A percentile compares a stretch with the other conserved stretches of the same genome.
These are phyloP conservation scores for Pyracantha coccinea DNA, from an alignment of 331 rosid genomes.

Conservation along the genomic window DNA sequence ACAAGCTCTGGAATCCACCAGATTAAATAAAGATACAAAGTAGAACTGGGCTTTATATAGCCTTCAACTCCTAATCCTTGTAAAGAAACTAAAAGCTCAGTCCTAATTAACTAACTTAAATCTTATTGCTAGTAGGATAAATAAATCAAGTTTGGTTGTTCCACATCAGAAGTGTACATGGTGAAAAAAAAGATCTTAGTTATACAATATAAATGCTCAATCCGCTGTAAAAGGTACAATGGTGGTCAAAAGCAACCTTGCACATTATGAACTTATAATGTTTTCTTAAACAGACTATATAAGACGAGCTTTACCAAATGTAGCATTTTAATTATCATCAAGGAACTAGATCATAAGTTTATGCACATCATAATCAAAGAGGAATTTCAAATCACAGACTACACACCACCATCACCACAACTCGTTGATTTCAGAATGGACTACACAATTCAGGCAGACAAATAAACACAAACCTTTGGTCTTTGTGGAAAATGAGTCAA, in stretches of 20 bases:
- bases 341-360: background rate
- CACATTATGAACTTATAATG: background rate
- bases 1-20: no score
- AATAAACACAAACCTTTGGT: constrained; percentile 56
- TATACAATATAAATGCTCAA: background rate
- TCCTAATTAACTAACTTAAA: no score
- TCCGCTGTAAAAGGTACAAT: background rate
- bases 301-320: background rate
- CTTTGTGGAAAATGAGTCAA: constrained; percentile 70
- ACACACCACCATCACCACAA: constrained; percentile 5
- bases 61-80: no score
- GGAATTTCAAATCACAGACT: background rate
- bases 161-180: background rate
- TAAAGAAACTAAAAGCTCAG: no score
- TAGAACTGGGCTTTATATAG: no score
- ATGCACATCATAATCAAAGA: background rate
- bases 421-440: constrained; percentile 7
- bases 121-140: no score
- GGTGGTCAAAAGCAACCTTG: background rate
- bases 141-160: no score
- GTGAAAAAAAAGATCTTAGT: background rate
- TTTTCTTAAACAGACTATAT: background rate
- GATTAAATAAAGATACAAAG: no score
- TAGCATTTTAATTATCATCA: background rate
- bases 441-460: constrained; percentile 6